These are phyloP conservation scores for Botrytis squamosa DNA, from an alignment of 2,329 filamentous ascomycete genomes.

Conservation along the genomic window DNA sequence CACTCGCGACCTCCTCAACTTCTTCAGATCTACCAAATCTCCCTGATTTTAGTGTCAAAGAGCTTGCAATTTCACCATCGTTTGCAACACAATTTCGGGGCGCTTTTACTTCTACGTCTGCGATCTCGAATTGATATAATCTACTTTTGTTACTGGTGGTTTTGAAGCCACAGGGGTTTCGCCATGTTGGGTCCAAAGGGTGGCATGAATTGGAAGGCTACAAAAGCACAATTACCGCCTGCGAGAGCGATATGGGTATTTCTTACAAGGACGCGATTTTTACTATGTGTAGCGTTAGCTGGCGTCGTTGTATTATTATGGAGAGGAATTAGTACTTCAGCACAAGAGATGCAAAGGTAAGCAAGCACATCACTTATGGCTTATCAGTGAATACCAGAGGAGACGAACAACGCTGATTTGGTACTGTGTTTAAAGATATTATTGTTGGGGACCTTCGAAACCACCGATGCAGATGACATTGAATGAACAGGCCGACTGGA, in stretches of 20 bases:
- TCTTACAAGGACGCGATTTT: slow-evolving; percentile 73
- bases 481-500: slow-evolving; percentile 90
- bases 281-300: slow-evolving; percentile 69
- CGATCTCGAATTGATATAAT: slow-evolving; percentile 32
- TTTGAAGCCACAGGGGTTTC: slow-evolving; percentile 43
- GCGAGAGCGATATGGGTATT: slow-evolving; percentile 69
- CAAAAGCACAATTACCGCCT: slow-evolving; percentile 75
- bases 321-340: slow-evolving; percentile 77
- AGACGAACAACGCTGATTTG: slow-evolving; percentile 7
- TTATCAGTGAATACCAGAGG: not conserved
- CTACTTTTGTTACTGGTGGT: slow-evolving; percentile 41
- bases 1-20: slow-evolving; percentile 18
- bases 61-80: slow-evolving; percentile 17
- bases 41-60: slow-evolving; percentile 24
- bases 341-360: slow-evolving; percentile 87
- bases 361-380: slow-evolving; percentile 22
- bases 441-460: slow-evolving; percentile 94
- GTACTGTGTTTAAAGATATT: slow-evolving; percentile 63
- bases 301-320: slow-evolving; percentile 79
- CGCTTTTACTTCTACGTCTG: slow-evolving; percentile 14
- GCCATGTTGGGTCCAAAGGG: slow-evolving; percentile 88
- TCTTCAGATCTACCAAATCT: slow-evolving; percentile 23
- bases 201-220: slow-evolving; percentile 89
- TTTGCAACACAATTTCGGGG: not conserved
- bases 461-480: slow-evolving; percentile 93